Conservation (phyloP, 306 rosid genomes). For the Cucumis cinereus region DNA sequence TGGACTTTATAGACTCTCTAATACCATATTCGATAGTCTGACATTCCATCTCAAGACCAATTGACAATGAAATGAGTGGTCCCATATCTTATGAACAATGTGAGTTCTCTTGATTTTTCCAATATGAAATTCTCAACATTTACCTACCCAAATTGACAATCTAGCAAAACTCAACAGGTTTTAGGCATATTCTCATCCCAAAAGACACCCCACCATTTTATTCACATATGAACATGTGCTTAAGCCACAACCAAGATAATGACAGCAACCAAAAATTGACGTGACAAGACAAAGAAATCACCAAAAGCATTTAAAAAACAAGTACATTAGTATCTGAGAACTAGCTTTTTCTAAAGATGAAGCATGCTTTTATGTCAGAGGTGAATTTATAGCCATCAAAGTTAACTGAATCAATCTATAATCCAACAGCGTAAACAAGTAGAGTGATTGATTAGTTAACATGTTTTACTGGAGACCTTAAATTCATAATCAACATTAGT, state of each 20-base stretch:
- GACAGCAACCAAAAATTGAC: not conserved
- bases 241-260: not conserved
- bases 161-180: too few species aligned
- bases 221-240: not conserved
- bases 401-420: not conserved
- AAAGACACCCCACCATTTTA: not conserved
- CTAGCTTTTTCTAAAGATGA: not conserved
- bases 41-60: too few species aligned
- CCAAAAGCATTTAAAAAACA: not conserved
- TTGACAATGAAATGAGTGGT: too few species aligned
- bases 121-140: too few species aligned
- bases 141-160: too few species aligned
- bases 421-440: not conserved
- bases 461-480: not conserved
- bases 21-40: too few species aligned
- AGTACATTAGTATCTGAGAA: not conserved
- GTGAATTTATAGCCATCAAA: not conserved
- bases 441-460: not conserved
- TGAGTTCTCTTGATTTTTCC: too few species aligned
- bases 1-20: too few species aligned
- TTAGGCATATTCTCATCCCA: too few species aligned
- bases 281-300: not conserved
- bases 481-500: not conserved
- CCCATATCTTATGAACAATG: too few species aligned
- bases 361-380: not conserved